Evolutionary conservation across 805 yeast species (phyloP).

Genomic region (Wickerhamomyces mucosus): DNA sequence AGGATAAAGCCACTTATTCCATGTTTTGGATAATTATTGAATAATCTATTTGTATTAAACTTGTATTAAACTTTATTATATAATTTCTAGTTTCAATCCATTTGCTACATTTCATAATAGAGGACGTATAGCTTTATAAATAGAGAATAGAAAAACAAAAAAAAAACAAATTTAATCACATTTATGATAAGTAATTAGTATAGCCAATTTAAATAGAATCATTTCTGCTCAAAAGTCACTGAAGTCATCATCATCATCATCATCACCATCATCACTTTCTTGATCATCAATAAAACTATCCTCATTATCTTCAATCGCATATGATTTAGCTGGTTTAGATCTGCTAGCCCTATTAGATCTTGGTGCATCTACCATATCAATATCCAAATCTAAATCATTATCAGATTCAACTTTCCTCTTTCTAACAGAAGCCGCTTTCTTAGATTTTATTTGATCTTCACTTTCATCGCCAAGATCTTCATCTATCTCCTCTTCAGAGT

Average conservation of each 20-base stretch:
- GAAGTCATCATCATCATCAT: not conserved
- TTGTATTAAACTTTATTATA: too few relatives aligned
- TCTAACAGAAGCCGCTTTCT: constrained; percentile 5
- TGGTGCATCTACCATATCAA: constrained; percentile 2
- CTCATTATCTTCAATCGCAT: constrained; percentile 9
- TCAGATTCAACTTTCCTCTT: constrained; percentile 1
- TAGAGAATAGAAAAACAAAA: too few relatives aligned
- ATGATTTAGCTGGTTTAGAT: constrained; percentile 2
- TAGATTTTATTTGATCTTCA: constrained; percentile 1
- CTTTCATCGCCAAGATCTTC: not conserved
- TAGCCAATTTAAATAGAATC: too few relatives aligned
- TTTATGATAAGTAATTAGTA: too few relatives aligned
- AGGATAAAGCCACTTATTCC: too few relatives aligned
- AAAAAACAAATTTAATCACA: too few relatives aligned
- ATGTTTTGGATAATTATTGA: too few relatives aligned
- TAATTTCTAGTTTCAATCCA: too few relatives aligned
- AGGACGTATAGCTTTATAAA: too few relatives aligned
- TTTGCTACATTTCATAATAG: too few relatives aligned
- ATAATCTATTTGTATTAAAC: too few relatives aligned
- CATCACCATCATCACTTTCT: not conserved
- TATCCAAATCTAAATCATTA: constrained; percentile 2
- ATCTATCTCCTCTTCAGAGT: not conserved
- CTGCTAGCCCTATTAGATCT: not conserved
- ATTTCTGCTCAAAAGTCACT: too few relatives aligned
- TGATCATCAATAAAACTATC: constrained; percentile 5